Conservation (phyloP, 805 yeast species). For the Metschnikowia lochheadii region DNA sequence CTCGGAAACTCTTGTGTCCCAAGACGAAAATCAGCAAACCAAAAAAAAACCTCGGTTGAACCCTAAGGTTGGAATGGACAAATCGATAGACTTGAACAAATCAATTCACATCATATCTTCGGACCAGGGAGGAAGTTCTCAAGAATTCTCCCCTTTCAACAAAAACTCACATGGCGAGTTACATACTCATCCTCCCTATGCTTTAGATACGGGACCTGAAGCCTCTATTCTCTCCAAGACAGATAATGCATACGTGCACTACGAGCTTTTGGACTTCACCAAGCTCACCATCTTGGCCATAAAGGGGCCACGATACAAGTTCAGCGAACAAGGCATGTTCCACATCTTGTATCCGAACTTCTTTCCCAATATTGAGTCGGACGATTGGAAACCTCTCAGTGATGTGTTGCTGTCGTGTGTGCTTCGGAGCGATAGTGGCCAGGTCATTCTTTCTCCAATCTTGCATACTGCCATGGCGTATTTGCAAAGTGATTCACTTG, state of each 20-base stretch:
- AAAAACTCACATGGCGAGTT: not conserved
- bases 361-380: slow-evolving; percentile 40
- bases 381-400: slow-evolving; percentile 34
- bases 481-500: slow-evolving; percentile 20
- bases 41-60: not conserved
- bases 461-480: slow-evolving; percentile 18
- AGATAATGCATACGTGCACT: slow-evolving; percentile 33
- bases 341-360: slow-evolving; percentile 43
- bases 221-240: slow-evolving; percentile 23
- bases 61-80: too few relatives aligned
- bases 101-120: not conserved
- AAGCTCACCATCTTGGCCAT: slow-evolving; percentile 39
- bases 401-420: slow-evolving; percentile 3
- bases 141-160: not conserved
- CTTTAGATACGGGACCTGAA: slow-evolving; percentile 20
- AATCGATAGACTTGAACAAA: not conserved
- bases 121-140: not conserved
- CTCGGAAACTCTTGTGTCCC: not conserved
- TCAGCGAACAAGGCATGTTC: slow-evolving; percentile 40
- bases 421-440: slow-evolving; percentile 1
- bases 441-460: slow-evolving; percentile 18
- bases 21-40: not conserved
- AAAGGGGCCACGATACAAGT: slow-evolving; percentile 35
- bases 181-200: not conserved
- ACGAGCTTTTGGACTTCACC: slow-evolving; percentile 32